These are phyloP conservation scores for Lasiodiplodia sp. DNA, from an alignment of 2,329 filamentous ascomycete genomes.

Conservation along the genomic window DNA sequence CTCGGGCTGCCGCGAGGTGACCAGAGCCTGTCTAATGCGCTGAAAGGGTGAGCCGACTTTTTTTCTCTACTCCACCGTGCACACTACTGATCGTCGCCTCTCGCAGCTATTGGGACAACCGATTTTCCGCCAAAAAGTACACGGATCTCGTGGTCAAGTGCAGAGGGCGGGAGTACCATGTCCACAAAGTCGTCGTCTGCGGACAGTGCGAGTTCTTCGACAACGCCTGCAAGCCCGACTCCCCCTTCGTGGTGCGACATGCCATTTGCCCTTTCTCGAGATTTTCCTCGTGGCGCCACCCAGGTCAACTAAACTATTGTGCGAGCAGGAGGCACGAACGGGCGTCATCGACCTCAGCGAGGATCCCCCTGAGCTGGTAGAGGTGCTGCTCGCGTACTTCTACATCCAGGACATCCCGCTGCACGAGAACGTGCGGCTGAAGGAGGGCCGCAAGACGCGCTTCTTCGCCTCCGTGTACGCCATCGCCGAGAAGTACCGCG, in stretches of 20 bases:
- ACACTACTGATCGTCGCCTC: not conserved
- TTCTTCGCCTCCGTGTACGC: conserved; percentile 6
- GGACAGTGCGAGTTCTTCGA: conserved; percentile 12
- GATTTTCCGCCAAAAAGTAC: conserved; percentile 3
- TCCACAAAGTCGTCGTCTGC: conserved; percentile 6
- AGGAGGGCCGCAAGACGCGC: not conserved
- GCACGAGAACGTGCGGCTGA: not conserved
- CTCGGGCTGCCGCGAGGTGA: not conserved
- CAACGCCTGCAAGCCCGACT: conserved; percentile 5
- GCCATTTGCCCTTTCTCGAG: no score
- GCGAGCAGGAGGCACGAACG: not conserved
- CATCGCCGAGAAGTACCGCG: conserved; percentile 8
- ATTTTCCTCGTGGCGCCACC: no score
- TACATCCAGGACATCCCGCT: conserved; percentile 30
- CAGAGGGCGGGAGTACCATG: not conserved
- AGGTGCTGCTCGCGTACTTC: conserved; percentile 23
- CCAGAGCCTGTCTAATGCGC: not conserved
- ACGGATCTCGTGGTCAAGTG: conserved; percentile 15
- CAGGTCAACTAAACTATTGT: not conserved
- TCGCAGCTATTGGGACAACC: not conserved
- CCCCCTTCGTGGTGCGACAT: not conserved
- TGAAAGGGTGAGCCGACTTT: not conserved
- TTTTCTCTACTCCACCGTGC: not conserved
- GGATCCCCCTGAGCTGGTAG: conserved; percentile 7
- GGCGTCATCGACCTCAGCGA: conserved; percentile 23